A percentile compares a stretch with the other conserved stretches of the same genome.
phyloP scores from a whole-genome alignment of 1,284 basidiomycete species.

The Ganoderma multipileum region DNA sequence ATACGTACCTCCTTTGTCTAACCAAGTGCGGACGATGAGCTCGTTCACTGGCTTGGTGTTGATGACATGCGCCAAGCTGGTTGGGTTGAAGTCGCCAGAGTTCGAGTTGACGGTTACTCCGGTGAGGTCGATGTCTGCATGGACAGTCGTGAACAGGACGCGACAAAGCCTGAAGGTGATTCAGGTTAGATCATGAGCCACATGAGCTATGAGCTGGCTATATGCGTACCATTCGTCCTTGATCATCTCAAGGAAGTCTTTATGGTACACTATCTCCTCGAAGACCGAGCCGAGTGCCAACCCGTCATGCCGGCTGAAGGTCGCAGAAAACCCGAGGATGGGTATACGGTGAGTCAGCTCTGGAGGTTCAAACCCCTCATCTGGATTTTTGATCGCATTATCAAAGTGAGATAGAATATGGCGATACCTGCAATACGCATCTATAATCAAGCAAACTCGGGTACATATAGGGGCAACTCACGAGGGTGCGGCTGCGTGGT shows the following conservation, averaged over 20 bases:
- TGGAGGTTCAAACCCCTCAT: slow-evolving; percentile 45
- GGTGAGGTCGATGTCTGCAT: slow-evolving; percentile 75
- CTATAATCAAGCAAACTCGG: slow-evolving; percentile 5
- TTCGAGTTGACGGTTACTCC: slow-evolving; percentile 68
- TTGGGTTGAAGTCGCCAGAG: slow-evolving; percentile 83
- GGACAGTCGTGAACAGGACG: slow-evolving; percentile 84
- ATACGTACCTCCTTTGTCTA: slow-evolving; percentile 76
- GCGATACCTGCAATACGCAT: slow-evolving; percentile 64
- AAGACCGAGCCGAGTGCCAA: slow-evolving; percentile 90
- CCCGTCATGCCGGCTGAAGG: slow-evolving; percentile 92
- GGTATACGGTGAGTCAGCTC: slow-evolving; percentile 65
- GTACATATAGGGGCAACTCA: slow-evolving; percentile 45
- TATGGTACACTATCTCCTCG: slow-evolving; percentile 92
- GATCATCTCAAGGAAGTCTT: slow-evolving; percentile 94
- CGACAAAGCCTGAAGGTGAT: slow-evolving; percentile 73
- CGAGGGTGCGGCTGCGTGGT: slow-evolving; percentile 94
- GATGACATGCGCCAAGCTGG: slow-evolving; percentile 79
- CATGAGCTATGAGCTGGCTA: not conserved
- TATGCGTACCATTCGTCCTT: slow-evolving; percentile 80
- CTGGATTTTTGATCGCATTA: slow-evolving; percentile 60
- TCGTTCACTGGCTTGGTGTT: slow-evolving; percentile 82
- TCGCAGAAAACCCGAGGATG: slow-evolving; percentile 95
- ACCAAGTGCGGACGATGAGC: slow-evolving; percentile 81
- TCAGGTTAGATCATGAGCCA: not conserved
- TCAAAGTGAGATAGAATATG: slow-evolving; percentile 82